These are phyloP conservation scores for Pyrenophora seminiperda DNA, from an alignment of 2,329 filamentous ascomycete species.

Conservation along the genomic window DNA sequence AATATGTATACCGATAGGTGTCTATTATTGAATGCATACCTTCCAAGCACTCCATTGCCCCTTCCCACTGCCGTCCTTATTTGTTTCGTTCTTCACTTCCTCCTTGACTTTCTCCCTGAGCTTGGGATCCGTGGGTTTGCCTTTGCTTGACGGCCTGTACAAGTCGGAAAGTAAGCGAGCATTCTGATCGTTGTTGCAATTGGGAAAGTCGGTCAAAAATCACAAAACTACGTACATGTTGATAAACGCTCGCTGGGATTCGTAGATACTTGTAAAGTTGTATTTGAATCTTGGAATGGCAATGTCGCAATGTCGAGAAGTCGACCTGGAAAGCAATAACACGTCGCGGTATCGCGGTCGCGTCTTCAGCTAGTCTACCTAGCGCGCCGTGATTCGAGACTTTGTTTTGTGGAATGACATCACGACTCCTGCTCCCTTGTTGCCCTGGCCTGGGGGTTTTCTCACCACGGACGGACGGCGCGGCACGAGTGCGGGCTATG, in stretches of 20 bases:
- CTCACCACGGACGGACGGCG: too few species aligned
- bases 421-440: conserved; percentile 8
- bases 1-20: too few species aligned
- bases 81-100: conserved; percentile 53
- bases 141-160: conserved; percentile 48
- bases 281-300: too few species aligned
- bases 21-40: conserved; percentile 28
- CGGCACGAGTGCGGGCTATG: too few species aligned
- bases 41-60: conserved; percentile 57
- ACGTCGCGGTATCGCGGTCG: conserved; percentile 5
- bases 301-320: too few species aligned
- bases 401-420: conserved; percentile 11
- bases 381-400: neutral
- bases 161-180: neutral
- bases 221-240: too few species aligned
- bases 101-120: conserved; percentile 54
- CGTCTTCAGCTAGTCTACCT: conserved; percentile 1
- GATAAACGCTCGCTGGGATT: too few species aligned
- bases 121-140: conserved; percentile 54
- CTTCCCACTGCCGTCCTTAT: conserved; percentile 55
- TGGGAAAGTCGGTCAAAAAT: too few species aligned
- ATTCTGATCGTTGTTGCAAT: neutral
- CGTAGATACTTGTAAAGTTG: too few species aligned
- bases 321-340: too few species aligned
- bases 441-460: neutral